Evolutionary conservation across 2,329 filamentous ascomycete genomes (phyloP).

Genomic region (Fusarium siculi): DNA sequence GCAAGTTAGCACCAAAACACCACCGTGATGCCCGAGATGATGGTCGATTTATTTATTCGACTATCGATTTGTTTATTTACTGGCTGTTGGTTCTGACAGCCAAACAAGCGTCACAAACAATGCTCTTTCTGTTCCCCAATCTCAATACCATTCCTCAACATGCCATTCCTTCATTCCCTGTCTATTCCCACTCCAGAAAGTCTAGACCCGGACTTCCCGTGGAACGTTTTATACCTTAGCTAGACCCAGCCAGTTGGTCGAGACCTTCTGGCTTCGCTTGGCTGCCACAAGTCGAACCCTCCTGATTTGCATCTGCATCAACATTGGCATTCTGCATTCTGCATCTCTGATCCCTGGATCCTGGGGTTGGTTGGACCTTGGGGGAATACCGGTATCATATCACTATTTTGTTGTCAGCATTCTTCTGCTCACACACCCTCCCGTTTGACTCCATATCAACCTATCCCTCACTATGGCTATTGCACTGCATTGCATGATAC

Average conservation of each 20-base stretch:
- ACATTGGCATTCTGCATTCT: conserved; percentile 29
- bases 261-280: conserved; percentile 29
- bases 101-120: neutral
- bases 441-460: neutral
- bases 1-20: conserved; percentile 6
- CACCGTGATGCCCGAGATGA: neutral
- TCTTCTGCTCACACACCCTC: conserved; percentile 4
- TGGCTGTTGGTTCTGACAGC: neutral
- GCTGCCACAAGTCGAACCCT: conserved; percentile 17
- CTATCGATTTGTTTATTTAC: neutral
- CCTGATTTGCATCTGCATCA: conserved; percentile 28
- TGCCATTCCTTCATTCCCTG: conserved; percentile 18
- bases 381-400: neutral
- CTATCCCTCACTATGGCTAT: neutral
- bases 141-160: neutral
- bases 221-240: conserved; percentile 22
- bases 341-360: conserved; percentile 17
- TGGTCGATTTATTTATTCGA: neutral
- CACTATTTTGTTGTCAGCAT: neutral
- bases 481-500: neutral
- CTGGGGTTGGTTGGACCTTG: neutral
- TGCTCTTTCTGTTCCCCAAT: neutral
- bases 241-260: conserved; percentile 31
- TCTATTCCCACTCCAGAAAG: conserved; percentile 25
- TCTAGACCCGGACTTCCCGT: conserved; percentile 31